Conservation (phyloP, 768 basidiomycete genomes). For the Leccinum boreale region DNA sequence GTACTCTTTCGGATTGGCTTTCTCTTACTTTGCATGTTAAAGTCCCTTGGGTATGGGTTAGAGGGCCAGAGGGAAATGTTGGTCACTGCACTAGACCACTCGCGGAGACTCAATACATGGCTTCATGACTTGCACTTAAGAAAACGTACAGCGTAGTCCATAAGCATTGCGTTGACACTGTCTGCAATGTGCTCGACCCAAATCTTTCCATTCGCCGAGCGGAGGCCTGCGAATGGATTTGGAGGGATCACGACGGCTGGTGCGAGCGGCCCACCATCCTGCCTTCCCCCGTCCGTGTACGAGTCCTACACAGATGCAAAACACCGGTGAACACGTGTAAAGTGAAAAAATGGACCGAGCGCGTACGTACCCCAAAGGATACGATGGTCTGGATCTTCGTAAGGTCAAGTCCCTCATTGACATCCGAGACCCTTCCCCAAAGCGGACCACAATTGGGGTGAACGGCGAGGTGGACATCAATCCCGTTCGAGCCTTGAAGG, state of each 20-base stretch:
- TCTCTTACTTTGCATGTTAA: slow-evolving; percentile 43
- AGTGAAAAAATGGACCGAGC: neutral
- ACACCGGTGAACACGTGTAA: neutral
- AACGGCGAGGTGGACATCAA: slow-evolving; percentile 42
- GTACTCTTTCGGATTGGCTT: neutral
- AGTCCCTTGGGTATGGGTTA: slow-evolving; percentile 45
- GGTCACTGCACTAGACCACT: slow-evolving; percentile 43
- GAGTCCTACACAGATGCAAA: slow-evolving; percentile 35
- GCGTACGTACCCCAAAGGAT: slow-evolving; percentile 44
- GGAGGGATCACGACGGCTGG: slow-evolving; percentile 37
- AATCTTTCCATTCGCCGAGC: slow-evolving; percentile 47
- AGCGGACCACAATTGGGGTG: slow-evolving; percentile 43
- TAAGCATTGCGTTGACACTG: slow-evolving; percentile 37
- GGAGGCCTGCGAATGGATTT: slow-evolving; percentile 44
- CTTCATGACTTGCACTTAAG: neutral
- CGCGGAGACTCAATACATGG: neutral
- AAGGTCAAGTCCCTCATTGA: slow-evolving; percentile 46
- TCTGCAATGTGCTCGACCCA: slow-evolving; percentile 50
- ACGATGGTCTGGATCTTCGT: slow-evolving; percentile 44
- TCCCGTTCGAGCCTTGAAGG: slow-evolving; percentile 15
- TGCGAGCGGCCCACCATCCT: slow-evolving; percentile 42
- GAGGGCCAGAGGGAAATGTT: slow-evolving; percentile 51
- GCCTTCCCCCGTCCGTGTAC: slow-evolving; percentile 47
- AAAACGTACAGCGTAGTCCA: slow-evolving; percentile 48
- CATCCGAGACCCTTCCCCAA: slow-evolving; percentile 39